These are phyloP conservation scores for Gastrolobium villosum DNA, from an alignment of 306 rosid species.

Conservation along the genomic window DNA sequence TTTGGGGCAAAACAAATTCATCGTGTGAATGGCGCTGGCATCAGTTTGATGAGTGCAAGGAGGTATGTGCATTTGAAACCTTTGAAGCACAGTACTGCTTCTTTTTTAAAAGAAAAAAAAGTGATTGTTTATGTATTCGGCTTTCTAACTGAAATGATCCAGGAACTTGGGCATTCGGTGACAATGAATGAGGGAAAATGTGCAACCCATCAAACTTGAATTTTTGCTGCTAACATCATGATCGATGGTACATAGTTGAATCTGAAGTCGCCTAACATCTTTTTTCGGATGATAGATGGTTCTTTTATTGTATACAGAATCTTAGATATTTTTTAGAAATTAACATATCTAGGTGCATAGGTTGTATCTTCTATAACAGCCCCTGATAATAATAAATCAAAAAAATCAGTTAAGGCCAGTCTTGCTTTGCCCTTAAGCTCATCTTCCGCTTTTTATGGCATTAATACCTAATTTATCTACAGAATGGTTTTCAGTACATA, in stretches of 20 bases:
- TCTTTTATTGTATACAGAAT: constrained; percentile 52
- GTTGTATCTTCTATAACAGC: constrained; percentile 50
- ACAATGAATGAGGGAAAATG: constrained; percentile 34
- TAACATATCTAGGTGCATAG: constrained; percentile 43
- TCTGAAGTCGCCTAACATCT: constrained; percentile 47
- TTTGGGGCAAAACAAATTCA: constrained; percentile 65
- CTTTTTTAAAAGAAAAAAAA: not conserved
- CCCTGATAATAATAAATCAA: constrained; percentile 55
- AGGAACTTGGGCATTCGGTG: constrained; percentile 82
- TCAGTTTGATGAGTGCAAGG: constrained; percentile 51
- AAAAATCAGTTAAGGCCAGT: constrained; percentile 48
- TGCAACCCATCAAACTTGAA: constrained; percentile 46
- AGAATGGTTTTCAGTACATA: not conserved
- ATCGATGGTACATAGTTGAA: constrained; percentile 50
- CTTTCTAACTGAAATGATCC: constrained; percentile 49
- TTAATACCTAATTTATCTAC: not conserved
- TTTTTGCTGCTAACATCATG: constrained; percentile 49
- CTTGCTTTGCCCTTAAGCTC: constrained; percentile 55
- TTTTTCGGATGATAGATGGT: constrained; percentile 46
- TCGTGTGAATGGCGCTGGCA: constrained; percentile 56
- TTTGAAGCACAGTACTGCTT: not conserved
- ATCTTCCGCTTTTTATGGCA: constrained; percentile 17
- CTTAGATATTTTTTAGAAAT: constrained; percentile 35
- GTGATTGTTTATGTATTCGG: constrained; percentile 23
- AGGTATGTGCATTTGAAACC: constrained; percentile 58